phyloP scores from a whole-genome alignment of 2,329 filamentous ascomycete species.

The Pseudodiploospora longispora region DNA sequence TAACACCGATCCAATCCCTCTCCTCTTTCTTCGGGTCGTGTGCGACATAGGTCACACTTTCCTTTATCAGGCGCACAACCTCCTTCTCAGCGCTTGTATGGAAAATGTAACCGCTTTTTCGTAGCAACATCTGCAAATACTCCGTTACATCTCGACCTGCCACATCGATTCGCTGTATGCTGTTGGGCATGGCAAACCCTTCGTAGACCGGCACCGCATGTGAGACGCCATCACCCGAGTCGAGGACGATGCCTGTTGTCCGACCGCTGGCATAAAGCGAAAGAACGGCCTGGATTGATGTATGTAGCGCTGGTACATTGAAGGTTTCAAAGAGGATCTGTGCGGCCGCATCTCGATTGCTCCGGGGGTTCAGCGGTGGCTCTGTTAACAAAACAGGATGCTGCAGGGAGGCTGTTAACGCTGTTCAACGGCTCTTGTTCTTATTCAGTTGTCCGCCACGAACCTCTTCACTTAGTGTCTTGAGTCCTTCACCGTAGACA shows the following conservation, averaged over 20 bases:
- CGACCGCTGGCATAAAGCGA: constrained; percentile 93
- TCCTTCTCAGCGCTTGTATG: constrained; percentile 99
- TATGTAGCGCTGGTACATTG: constrained; percentile 94
- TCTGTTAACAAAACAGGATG: constrained; percentile 96
- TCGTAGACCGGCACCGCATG: constrained; percentile 97
- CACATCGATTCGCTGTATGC: constrained; percentile 91
- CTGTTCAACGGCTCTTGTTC: too few relatives aligned
- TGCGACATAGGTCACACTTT: constrained; percentile 86
- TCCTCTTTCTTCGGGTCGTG: constrained; percentile 88
- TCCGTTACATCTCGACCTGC: constrained; percentile 95
- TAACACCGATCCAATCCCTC: constrained; percentile 84
- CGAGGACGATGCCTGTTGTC: constrained; percentile 91
- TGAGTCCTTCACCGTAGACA: constrained; percentile 91
- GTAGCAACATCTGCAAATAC: constrained; percentile 79
- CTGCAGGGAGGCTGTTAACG: constrained; percentile 36
- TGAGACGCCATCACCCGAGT: constrained; percentile 92
- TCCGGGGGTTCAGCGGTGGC: constrained; percentile 87
- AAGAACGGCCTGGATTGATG: constrained; percentile 92
- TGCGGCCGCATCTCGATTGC: constrained; percentile 91
- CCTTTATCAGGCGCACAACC: constrained; percentile 95
- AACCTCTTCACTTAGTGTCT: constrained; percentile 94
- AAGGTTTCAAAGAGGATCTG: constrained; percentile 99
- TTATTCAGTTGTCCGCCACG: constrained; percentile 5
- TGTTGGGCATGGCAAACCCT: constrained; percentile 92
- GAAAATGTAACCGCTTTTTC: constrained; percentile 90